These are phyloP conservation scores for Wickerhamiella alocasiicola DNA, from an alignment of 805 yeast genomes.

Conservation along the genomic window DNA sequence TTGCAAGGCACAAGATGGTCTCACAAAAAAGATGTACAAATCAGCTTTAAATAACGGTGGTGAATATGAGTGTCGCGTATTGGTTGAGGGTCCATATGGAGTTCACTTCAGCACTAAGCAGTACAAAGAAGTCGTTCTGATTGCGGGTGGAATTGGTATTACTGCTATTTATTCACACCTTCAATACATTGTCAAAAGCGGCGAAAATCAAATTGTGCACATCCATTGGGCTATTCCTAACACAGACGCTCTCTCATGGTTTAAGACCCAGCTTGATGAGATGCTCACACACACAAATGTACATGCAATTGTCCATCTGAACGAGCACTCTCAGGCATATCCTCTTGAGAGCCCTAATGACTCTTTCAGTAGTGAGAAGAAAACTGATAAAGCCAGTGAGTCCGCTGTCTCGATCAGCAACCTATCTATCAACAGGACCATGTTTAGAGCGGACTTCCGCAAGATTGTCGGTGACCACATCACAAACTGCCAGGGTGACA, in stretches of 20 bases:
- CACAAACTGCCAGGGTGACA: background rate
- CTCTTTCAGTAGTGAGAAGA: background rate
- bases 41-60: background rate
- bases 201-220: conserved; percentile 10
- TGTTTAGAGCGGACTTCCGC: conserved; percentile 1
- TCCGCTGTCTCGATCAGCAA: background rate
- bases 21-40: conserved; percentile 1
- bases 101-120: conserved; percentile 31
- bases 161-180: conserved; percentile 41
- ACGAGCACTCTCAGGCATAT: background rate
- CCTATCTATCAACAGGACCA: background rate
- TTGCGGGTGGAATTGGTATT: conserved; percentile 53
- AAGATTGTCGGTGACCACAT: conserved; percentile 2
- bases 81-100: conserved; percentile 57
- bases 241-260: conserved; percentile 6
- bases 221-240: conserved; percentile 9
- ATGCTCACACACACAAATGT: conserved; percentile 1
- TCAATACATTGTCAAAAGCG: conserved; percentile 10
- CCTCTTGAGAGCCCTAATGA: background rate
- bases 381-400: background rate
- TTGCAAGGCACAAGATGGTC: conserved; percentile 7
- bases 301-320: conserved; percentile 2
- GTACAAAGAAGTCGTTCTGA: conserved; percentile 30
- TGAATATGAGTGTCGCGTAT: conserved; percentile 24
- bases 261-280: conserved; percentile 7